These are phyloP conservation scores for Lentinula boryana DNA, from an alignment of 768 basidiomycete genomes.

Conservation along the genomic window DNA sequence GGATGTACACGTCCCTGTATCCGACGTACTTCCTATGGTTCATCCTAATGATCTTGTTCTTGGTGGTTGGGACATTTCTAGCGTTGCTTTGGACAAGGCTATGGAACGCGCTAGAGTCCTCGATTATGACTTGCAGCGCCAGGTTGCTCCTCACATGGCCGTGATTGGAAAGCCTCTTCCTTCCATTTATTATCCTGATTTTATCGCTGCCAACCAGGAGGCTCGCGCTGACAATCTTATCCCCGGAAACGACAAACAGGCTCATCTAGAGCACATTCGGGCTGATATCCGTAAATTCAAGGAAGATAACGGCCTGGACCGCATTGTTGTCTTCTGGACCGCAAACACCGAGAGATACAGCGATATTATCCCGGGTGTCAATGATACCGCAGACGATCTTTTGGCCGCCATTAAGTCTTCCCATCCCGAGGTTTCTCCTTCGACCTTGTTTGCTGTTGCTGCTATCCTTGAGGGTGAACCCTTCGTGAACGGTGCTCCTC, in stretches of 20 bases:
- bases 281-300: slow-evolving; percentile 96
- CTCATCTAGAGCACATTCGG: slow-evolving; percentile 87
- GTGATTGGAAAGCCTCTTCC: slow-evolving; percentile 79
- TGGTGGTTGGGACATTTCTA: slow-evolving; percentile 98
- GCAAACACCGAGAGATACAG: slow-evolving; percentile 98
- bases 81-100: slow-evolving; percentile 77
- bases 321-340: slow-evolving; percentile 95
- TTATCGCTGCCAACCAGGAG: slow-evolving; percentile 97
- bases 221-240: slow-evolving; percentile 93
- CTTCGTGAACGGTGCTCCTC: slow-evolving; percentile 96
- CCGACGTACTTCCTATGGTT: slow-evolving; percentile 93
- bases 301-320: slow-evolving; percentile 72
- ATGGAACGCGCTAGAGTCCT: slow-evolving; percentile 93
- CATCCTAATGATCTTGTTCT: slow-evolving; percentile 97
- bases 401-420: slow-evolving; percentile 76
- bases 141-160: slow-evolving; percentile 84
- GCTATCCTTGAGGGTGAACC: slow-evolving; percentile 92
- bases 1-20: slow-evolving; percentile 89
- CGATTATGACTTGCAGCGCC: slow-evolving; percentile 95
- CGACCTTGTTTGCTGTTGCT: slow-evolving; percentile 92
- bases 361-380: slow-evolving; percentile 89
- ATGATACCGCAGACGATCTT: slow-evolving; percentile 88
- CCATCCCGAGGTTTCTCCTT: slow-evolving; percentile 94
- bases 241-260: slow-evolving; percentile 80
- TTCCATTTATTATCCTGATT: slow-evolving; percentile 95